Evolutionary conservation across 192 early-diverging fungal genomes (phyloP).

Genomic region (Allomyces javanicus): DNA sequence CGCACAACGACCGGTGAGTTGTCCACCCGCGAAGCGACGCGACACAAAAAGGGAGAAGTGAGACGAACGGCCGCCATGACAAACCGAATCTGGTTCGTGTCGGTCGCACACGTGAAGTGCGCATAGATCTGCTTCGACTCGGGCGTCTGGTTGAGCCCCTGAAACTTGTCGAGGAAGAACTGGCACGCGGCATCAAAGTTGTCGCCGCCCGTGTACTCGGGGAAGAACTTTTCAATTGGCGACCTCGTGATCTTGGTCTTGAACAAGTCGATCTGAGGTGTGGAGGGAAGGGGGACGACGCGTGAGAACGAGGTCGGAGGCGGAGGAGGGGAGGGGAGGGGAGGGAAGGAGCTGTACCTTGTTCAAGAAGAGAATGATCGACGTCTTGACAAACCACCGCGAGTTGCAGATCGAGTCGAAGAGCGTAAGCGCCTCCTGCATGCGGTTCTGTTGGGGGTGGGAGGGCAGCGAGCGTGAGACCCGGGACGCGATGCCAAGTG

Average conservation of each 20-base stretch:
- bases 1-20: no score
- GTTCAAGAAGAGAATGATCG: conserved; percentile 40
- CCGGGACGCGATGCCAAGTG: background rate
- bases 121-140: conserved; percentile 26
- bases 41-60: no score
- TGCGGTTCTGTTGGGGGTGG: conserved; percentile 19
- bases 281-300: background rate
- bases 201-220: conserved; percentile 25
- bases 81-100: conserved; percentile 22
- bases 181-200: background rate
- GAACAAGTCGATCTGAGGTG: conserved; percentile 29
- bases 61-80: conserved; percentile 20
- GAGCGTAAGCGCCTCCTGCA: conserved; percentile 37
- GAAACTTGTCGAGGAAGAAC: conserved; percentile 6
- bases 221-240: conserved; percentile 24
- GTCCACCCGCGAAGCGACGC: no score
- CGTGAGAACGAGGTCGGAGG: background rate
- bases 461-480: background rate
- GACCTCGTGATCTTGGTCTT: conserved; percentile 24
- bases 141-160: conserved; percentile 5
- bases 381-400: conserved; percentile 34
- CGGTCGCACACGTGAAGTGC: conserved; percentile 30
- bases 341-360: background rate
- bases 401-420: conserved; percentile 42
- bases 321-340: background rate